A percentile compares a stretch with the other conserved stretches of the same genome.
Evolutionary conservation across 352 stramenopile genomes (phyloP).

Genomic region (Peronosclerospora sorghi): DNA sequence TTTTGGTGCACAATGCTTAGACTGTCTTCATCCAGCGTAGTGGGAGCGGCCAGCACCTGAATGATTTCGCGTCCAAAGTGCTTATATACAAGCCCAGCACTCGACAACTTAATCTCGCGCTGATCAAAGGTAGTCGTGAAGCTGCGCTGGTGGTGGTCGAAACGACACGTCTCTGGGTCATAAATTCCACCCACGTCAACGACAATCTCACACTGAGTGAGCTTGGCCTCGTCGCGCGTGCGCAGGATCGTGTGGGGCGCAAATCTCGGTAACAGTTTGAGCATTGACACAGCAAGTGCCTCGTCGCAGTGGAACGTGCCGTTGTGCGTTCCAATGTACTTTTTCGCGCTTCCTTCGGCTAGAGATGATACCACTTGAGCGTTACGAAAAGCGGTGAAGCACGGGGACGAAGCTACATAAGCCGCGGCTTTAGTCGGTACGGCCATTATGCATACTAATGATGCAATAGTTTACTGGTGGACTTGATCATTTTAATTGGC

Average conservation of each 20-base stretch:
- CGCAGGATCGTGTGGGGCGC: constrained; percentile 67
- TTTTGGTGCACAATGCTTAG: constrained; percentile 84
- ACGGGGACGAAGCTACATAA: constrained; percentile 51
- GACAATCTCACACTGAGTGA: constrained; percentile 91
- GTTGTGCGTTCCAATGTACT: constrained; percentile 94
- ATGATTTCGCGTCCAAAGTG: constrained; percentile 97
- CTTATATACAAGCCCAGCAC: constrained; percentile 95
- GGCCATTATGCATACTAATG: constrained; percentile 53
- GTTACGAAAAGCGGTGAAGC: constrained; percentile 47
- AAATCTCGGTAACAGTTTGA: constrained; percentile 91
- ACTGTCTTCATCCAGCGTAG: constrained; percentile 48
- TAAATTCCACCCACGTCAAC: constrained; percentile 96
- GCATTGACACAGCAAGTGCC: constrained; percentile 93
- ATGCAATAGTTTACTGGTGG: too few species aligned
- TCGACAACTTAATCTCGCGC: constrained; percentile 88
- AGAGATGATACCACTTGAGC: constrained; percentile 41
- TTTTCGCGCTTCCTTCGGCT: constrained; percentile 40
- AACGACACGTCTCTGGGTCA: constrained; percentile 78
- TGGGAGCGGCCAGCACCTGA: constrained; percentile 39
- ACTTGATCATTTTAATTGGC: too few species aligned
- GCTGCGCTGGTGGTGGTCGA: constrained; percentile 97
- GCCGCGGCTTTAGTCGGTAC: constrained; percentile 47
- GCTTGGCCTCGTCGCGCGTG: constrained; percentile 82
- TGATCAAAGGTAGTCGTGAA: constrained; percentile 80
- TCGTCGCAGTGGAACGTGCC: constrained; percentile 98